A percentile compares a stretch with the other conserved stretches of the same genome.
Evolutionary conservation across 2,329 filamentous ascomycete species (phyloP).

Genomic region (Colletotrichum sp.): DNA sequence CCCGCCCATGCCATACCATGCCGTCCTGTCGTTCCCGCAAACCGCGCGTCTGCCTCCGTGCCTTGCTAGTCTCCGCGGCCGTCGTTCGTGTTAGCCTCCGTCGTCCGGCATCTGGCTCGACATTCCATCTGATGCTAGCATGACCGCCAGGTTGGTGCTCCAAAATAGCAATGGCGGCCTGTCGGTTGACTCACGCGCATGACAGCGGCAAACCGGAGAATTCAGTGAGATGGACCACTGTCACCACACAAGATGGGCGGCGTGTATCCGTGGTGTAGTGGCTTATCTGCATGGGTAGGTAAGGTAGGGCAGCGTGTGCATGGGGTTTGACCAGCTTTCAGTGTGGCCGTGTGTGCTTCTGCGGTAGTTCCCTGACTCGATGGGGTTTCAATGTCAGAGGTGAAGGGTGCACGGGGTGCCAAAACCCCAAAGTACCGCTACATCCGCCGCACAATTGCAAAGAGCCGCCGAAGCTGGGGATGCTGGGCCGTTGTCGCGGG

Average conservation of each 20-base stretch:
- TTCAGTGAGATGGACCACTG: not conserved
- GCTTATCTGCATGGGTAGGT: not conserved
- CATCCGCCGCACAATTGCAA: not conserved
- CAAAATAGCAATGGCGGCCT: not conserved
- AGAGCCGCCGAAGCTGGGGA: not conserved
- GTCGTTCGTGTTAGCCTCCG: not conserved
- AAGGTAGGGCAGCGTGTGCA: not conserved
- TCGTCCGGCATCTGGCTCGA: not conserved
- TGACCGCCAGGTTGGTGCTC: not conserved
- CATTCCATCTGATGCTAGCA: conserved; percentile 1
- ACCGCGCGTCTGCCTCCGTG: not conserved
- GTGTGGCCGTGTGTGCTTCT: not conserved
- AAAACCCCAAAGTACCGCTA: conserved; percentile 6
- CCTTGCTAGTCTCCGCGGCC: not conserved
- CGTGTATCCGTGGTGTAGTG: not conserved
- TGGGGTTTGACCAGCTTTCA: not conserved
- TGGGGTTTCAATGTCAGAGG: conserved; percentile 6
- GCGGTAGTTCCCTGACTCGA: conserved; percentile 11
- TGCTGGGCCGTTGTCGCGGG: not conserved
- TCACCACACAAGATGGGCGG: not conserved
- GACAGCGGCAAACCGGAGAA: conserved; percentile 1
- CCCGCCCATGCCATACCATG: not conserved
- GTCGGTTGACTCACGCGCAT: conserved; percentile 17
- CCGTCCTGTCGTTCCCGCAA: not conserved
- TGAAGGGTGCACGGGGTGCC: not conserved